Percentiles rank a stretch among this genome's conserved stretches.
Evolutionary conservation across 345 rosid genomes (phyloP).

Genomic region (Psidium guajava): DNA sequence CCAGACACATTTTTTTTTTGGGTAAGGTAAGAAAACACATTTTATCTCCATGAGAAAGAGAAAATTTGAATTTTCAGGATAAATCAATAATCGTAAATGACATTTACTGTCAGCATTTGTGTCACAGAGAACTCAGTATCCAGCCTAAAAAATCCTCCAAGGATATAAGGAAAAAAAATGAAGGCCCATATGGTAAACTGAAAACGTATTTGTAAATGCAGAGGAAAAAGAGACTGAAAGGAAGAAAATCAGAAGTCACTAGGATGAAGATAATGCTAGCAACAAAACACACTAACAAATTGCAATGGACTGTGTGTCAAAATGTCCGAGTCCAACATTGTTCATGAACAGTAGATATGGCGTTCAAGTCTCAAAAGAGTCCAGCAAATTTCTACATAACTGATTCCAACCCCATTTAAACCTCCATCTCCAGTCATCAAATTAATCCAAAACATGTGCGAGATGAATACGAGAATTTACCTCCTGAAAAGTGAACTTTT

Average conservation of each 20-base stretch:
- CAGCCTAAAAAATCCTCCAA: not conserved
- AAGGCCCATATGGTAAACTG: not conserved
- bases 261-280: no score
- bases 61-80: not conserved
- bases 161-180: not conserved
- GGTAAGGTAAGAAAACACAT: no score
- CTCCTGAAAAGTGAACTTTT: conserved; percentile 77
- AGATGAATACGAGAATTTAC: conserved; percentile 10
- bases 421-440: not conserved
- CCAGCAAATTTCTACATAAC: not conserved
- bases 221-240: not conserved
- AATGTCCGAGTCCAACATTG: not conserved
- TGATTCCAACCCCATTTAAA: not conserved
- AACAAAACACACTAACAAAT: not conserved
- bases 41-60: not conserved
- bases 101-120: not conserved
- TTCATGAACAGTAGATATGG: not conserved
- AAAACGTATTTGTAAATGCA: not conserved
- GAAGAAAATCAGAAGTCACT: no score
- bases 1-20: not conserved
- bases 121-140: not conserved
- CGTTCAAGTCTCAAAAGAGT: not conserved
- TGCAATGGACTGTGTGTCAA: not conserved
- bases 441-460: not conserved
- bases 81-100: not conserved